Base-by-base conservation (phyloP, 2,329 filamentous ascomycete genomes). In the Ceratocystis ficicola region DNA sequence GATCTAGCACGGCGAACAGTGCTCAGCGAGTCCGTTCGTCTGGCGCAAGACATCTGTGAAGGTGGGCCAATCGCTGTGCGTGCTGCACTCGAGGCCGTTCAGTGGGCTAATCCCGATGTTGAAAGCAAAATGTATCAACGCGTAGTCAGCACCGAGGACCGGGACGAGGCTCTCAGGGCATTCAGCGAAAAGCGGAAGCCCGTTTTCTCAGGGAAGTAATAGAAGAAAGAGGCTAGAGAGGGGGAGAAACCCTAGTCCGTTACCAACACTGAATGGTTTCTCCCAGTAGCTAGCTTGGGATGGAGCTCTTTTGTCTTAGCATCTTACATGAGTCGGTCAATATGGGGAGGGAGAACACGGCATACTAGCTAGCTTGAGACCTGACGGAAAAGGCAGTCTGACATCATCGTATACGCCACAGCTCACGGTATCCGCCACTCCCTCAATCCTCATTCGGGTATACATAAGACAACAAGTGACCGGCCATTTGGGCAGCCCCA, bases 111-210 rank as follows among this genome's bases (percentile, higher is more conserved):
- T 3, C 88, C 94, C 76, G 83, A 83, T 72, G 83, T 86, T n/a
- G 94, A 96, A 78, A 93, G 91, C 75, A 81, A 83, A 70, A 91
- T 92, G 77, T 97, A 97, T 75, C 83, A 90, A 72, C 80, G 86
- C 30, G 90, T 97, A 3, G 82, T 96, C 17, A 82, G 81, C 68
- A 96, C 90, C 0, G 86, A 92, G 73, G 94, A 99, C 78, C 81
- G 92, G 68, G 80, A 90, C 71, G 94, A 97, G 80, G 94, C 94
- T 44, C 78, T 99, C 69, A 83, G 77, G 74, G 94, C 94, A 0
- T 99, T 99, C 77, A 76, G 75, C 67, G 82, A 85, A 73, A 85
- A 84, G 79, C 78, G 83, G 70, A 83, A 80, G 74, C 81, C 83
- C 17, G 76, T 81, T 3, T 85, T 85, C 70, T 82, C 78, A 72